These are phyloP conservation scores for Astragalus glycyphyllos DNA, from an alignment of 306 rosid species.

Conservation along the genomic window DNA sequence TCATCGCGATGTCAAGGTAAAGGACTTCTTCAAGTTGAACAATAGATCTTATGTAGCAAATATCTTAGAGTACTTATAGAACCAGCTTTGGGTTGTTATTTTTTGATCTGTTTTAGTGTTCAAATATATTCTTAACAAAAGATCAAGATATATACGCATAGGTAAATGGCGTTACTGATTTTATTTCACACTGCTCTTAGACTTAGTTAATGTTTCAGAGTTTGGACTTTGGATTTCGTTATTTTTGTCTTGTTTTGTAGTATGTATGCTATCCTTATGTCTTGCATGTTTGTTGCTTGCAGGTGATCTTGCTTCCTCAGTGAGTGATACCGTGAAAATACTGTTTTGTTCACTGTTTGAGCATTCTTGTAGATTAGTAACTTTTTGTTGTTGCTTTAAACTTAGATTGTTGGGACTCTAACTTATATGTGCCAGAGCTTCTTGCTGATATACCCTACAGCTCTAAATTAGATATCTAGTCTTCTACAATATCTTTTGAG, in stretches of 20 bases:
- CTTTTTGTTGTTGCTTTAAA: slow-evolving; percentile 25
- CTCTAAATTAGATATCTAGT: slow-evolving; percentile 98
- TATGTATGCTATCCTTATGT: slow-evolving; percentile 28
- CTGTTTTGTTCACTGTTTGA: slow-evolving; percentile 8
- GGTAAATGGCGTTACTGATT: slow-evolving; percentile 52
- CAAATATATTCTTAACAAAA: slow-evolving; percentile 94
- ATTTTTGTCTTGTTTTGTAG: slow-evolving; percentile 7
- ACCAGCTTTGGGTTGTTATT: slow-evolving; percentile 31
- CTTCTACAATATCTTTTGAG: slow-evolving; percentile 1
- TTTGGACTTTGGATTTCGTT: background rate
- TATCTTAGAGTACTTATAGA: slow-evolving; percentile 35
- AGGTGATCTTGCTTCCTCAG: slow-evolving; percentile 99
- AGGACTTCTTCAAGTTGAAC: slow-evolving; percentile 36
- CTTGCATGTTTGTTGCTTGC: slow-evolving; percentile 46
- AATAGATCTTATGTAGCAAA: slow-evolving; percentile 6
- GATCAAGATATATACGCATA: slow-evolving; percentile 89
- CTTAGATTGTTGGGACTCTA: slow-evolving; percentile 96
- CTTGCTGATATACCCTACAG: slow-evolving; percentile 99
- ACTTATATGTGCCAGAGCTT: slow-evolving; percentile 98
- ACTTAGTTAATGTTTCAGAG: background rate
- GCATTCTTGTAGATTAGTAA: slow-evolving; percentile 20
- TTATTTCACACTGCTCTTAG: slow-evolving; percentile 8
- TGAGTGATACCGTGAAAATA: slow-evolving; percentile 49
- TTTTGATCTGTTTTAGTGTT: slow-evolving; percentile 69
- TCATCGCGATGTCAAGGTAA: slow-evolving; percentile 98